Base-by-base conservation (phyloP, 306 rosid genomes). In the Erythrophleum fordii region DNA sequence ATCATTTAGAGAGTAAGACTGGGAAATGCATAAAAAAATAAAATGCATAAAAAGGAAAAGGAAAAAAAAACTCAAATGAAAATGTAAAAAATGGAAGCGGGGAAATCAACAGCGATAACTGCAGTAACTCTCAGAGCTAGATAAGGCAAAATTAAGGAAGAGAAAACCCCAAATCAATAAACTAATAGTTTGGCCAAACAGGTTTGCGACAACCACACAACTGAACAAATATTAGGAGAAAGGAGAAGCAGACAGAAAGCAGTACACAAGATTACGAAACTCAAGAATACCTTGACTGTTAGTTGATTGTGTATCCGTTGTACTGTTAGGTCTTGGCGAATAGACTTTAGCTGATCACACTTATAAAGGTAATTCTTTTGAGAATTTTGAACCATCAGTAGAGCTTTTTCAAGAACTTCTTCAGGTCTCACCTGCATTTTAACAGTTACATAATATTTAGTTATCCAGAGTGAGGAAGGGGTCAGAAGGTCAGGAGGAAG, bases 291-390 rank as follows among this genome's bases (percentile, higher is more conserved):
- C 99, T 92, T 96, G 56, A 90, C 99, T 35, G 99, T 96, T 69
- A 96, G 90, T 42, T 87, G 93, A 88, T 93, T 93, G 82, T 58
- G 90, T 81, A 96, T 96, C 72, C 93, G 87, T 84, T 96, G 99
- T 61, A 96, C 99, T 17, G 99, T 96, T 73, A 96, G 83, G 93
- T 96, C 99, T 86, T 96, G 99, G 67, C 99, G 99, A 74, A 96
- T 93, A 42, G 99, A 96, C 88, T 96, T 96, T 81, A 96, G 86
- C 85, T 96, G 99, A 80, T 96, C 99, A 42, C 99, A 96, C 84
- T 96, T 96, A 75, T 84, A 93, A 31, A 92, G 97, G 80, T 96
- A 96, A 88, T 96, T 96, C 89, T 92, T 93, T 79, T 77, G 96
- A 35, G 99, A 96, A 77, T 85, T 86, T 78, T 88, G 92, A 81